Evolutionary conservation across 2,329 filamentous ascomycete species (phyloP), one percentile per base, ranked within the genome.

Genomic region (Sporothrix humicola): DNA sequence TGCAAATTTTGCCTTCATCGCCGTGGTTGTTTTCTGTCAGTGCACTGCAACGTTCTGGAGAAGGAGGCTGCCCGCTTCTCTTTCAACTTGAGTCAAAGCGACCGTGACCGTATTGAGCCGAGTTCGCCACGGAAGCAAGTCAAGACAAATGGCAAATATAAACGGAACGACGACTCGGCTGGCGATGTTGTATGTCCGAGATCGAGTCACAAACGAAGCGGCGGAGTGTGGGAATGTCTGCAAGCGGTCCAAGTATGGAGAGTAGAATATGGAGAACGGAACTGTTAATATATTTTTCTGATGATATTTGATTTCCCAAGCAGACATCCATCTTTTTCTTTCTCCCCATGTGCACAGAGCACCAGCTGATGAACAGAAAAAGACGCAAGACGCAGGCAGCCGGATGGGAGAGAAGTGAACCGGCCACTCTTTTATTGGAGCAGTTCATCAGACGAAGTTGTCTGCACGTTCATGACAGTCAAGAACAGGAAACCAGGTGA

Each of bases 1-100:
- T 69, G 50, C 31, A 56, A 23, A 48, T 48, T 48, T 42, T 69
- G 48, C 50, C 50, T 68, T 37, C 31, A 37, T 37, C 7, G 31
- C n/a, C n/a, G 52, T 56, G n/a, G 52, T 17, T 56, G 52, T 1
- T 37, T 20, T 46, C 48, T 52, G 69, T 63, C 69, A 63, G 69
- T 61, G 69, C 69, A 52, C 44, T 71, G 69, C 56, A 71, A 52
- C 23, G 42, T 61, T 71, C 54, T 71, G 13, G 5, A 46, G n/a
- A 15, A 58, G 7, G 9, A 31, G n/a, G 15, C 6, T 31, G n/a
- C 9, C 6, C 26, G 7, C 17, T 17, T n/a, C n/a, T 9, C 31
- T 44, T 20, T 15, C 31, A 37, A 58, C 20, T 66, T 15, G 20
- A 68, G 65, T 68, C 65, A 68, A 66, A 68, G 65, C 65, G 46